Base-by-base conservation (phyloP, 2,329 filamentous ascomycete genomes). In the Berkeleyomyces rouxiae region DNA sequence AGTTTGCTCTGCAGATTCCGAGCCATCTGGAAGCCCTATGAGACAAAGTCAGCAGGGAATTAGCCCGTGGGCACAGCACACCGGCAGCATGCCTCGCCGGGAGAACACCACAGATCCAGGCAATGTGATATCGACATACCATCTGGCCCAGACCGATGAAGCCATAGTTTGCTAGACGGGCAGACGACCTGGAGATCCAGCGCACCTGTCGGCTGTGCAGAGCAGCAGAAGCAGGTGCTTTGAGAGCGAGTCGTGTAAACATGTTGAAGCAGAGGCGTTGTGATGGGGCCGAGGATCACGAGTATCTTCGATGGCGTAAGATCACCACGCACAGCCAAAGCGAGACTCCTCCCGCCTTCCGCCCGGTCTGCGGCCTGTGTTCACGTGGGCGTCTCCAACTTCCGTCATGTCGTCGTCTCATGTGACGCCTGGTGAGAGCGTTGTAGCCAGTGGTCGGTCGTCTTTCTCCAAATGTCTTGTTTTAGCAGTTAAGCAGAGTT, bases 71-170 rank as follows among this genome's bases (percentile, higher is more conserved):
- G 23, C 23, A 23, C 23, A 23, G 2, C 23, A 23, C 23, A 23
- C 23, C 23, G 23, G 23, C 23, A 23, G 23, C 23, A 2, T 23
- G 23, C 23, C 23, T 23, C 23, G 23, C 23, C 23, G 23, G 23
- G 23, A 23, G 23, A 23, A 23, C 23, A 23, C 23, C 23, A 23
- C 23, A 23, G 23, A 23, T 13, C 16, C 11, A 11, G 43, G 16
- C 46, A 4, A 49, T 6, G 23, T 23, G 31, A 23, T 23, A 13
- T 7, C 36, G 4, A 68, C 75, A 39, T 72, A 83, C 80, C 81
- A 84, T 84, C 66, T 83, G 81, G 4, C 81, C 81, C 11, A 84
- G 71, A 11, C 81, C 81, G 62, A 84, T 77, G 68, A 84, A 83
- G 68, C 77, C 81, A 72, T 82, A 83, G 53, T 71, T 78, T 53